Percentiles rank a stretch among this genome's conserved stretches.
Conservation (phyloP, 169 alveolate species). For the Besnoitia besnoiti region DNA sequence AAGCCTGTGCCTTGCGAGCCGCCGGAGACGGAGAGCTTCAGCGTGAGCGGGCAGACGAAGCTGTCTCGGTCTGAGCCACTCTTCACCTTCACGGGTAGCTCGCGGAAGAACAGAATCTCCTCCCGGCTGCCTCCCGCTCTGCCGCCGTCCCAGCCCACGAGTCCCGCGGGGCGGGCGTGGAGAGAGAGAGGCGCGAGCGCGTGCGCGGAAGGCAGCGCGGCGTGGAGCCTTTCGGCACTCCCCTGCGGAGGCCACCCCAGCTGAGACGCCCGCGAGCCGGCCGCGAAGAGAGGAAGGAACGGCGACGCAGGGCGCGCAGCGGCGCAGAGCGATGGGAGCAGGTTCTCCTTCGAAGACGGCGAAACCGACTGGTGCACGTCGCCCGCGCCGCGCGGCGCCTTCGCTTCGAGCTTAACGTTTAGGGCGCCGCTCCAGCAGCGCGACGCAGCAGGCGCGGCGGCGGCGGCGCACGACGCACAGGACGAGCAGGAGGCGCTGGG, state of each 20-base stretch:
- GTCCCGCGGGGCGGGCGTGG: not conserved
- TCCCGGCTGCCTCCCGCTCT: not conserved
- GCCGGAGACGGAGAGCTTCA: not conserved
- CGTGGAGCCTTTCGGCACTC: too few species aligned
- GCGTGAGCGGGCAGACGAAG: slow-evolving; percentile 5
- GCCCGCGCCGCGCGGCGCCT: too few species aligned
- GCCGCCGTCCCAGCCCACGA: not conserved
- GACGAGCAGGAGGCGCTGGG: too few species aligned
- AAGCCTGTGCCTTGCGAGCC: not conserved
- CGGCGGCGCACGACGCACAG: too few species aligned
- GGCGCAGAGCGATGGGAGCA: not conserved
- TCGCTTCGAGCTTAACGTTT: too few species aligned
- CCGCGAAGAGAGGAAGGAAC: not conserved
- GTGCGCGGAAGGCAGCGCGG: too few species aligned
- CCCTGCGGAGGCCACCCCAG: not conserved
- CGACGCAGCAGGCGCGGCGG: too few species aligned
- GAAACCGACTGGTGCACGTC: too few species aligned
- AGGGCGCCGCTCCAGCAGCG: too few species aligned
- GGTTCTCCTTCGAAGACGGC: too few species aligned
- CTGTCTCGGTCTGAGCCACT: not conserved
- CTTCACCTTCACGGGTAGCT: not conserved
- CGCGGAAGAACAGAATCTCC: slow-evolving; percentile 9
- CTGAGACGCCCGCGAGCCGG: not conserved
- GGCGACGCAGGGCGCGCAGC: not conserved
- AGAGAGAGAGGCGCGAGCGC: too few species aligned